Evolutionary conservation across 2,329 filamentous ascomycete species (phyloP).

Genomic region (Fusarium sp.): DNA sequence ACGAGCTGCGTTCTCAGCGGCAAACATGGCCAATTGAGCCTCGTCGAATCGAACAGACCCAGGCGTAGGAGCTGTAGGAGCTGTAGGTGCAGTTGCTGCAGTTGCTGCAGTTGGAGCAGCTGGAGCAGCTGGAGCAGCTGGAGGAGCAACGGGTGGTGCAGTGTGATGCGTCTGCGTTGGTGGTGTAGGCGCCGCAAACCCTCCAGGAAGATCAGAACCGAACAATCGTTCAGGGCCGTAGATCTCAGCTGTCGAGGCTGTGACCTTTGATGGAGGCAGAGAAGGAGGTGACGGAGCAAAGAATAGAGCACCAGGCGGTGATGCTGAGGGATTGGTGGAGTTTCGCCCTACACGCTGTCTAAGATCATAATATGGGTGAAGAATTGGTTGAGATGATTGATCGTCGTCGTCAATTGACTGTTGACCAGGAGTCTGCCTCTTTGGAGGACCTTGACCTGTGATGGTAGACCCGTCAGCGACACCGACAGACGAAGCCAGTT

Average conservation of each 20-base stretch:
- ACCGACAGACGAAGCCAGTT: constrained; percentile 26
- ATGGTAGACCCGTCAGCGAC: constrained; percentile 27
- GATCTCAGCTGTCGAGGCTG: constrained; percentile 51
- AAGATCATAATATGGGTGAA: constrained; percentile 41
- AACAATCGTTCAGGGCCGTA: constrained; percentile 56
- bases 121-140: constrained; percentile 9
- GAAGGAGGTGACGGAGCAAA: constrained; percentile 53
- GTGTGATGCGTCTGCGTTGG: constrained; percentile 21
- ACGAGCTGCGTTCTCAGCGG: constrained; percentile 45
- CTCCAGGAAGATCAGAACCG: constrained; percentile 43
- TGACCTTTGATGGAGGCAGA: constrained; percentile 36
- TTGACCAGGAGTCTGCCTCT: constrained; percentile 28
- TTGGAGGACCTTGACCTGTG: constrained; percentile 39
- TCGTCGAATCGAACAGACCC: constrained; percentile 50
- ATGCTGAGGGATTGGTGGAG: constrained; percentile 37
- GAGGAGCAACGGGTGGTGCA: constrained; percentile 13
- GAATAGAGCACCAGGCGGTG: constrained; percentile 47
- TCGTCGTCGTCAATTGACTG: constrained; percentile 39
- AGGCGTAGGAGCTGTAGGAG: constrained; percentile 9
- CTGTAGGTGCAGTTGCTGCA: constrained; percentile 12
- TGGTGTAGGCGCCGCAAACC: constrained; percentile 32
- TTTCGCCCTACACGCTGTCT: constrained; percentile 32
- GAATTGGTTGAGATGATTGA: constrained; percentile 36
- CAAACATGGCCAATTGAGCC: constrained; percentile 51
- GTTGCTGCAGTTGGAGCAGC: constrained; percentile 13